Percentiles rank a stretch among this genome's conserved stretches.
Evolutionary conservation across 2,329 filamentous ascomycete genomes (phyloP).

Genomic region (Colletotrichum zoysiae): DNA sequence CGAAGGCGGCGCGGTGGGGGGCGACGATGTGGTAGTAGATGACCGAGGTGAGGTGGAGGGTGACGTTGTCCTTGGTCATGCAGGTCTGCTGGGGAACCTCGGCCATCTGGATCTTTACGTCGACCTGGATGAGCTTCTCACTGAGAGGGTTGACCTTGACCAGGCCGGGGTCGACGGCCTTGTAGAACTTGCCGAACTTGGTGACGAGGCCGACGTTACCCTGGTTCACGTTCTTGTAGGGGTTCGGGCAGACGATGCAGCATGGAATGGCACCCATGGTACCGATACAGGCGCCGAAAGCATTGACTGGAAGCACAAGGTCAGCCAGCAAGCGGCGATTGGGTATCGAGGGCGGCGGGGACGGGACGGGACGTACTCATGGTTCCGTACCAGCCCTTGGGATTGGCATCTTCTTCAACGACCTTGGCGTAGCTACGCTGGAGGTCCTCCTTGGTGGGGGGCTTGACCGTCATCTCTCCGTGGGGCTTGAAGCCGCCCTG

Average conservation of each 20-base stretch:
- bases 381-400: slow-evolving; percentile 88
- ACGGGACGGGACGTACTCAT: slow-evolving; percentile 75
- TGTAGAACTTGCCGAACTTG: slow-evolving; percentile 94
- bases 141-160: slow-evolving; percentile 97
- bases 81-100: slow-evolving; percentile 96
- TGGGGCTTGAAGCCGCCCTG: slow-evolving; percentile 62
- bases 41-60: slow-evolving; percentile 91
- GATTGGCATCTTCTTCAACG: slow-evolving; percentile 73
- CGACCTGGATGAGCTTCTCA: slow-evolving; percentile 89
- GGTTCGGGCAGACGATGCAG: slow-evolving; percentile 93
- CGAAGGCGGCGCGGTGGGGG: slow-evolving; percentile 97
- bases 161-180: slow-evolving; percentile 94
- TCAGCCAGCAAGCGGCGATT: slow-evolving; percentile 29
- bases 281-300: slow-evolving; percentile 80
- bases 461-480: slow-evolving; percentile 78
- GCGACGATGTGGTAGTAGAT: slow-evolving; percentile 99
- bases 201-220: slow-evolving; percentile 96
- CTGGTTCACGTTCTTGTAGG: slow-evolving; percentile 91
- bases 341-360: not conserved
- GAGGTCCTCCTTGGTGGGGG: slow-evolving; percentile 84
- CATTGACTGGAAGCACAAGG: slow-evolving; percentile 67
- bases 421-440: slow-evolving; percentile 82
- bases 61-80: slow-evolving; percentile 99
- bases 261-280: slow-evolving; percentile 89
- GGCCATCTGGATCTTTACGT: slow-evolving; percentile 97